Conservation (phyloP, 495 filamentous ascomycete genomes). For the Aspergillus egyptiacus region DNA sequence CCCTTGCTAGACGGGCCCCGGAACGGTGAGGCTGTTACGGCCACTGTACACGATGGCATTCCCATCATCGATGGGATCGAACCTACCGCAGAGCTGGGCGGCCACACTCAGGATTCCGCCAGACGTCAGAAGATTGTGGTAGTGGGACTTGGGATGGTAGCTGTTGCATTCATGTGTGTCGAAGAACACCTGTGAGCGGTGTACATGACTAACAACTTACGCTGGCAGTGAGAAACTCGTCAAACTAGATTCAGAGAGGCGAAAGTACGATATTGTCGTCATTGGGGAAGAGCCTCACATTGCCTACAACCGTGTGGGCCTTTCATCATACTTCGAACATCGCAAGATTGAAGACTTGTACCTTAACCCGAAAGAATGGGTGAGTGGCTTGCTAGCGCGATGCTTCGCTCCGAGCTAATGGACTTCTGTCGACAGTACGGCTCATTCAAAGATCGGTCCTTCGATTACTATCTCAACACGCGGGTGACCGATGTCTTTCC, state of each 20-base stretch:
- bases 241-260: conserved; percentile 70
- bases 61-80: conserved; percentile 6
- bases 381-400: conserved; percentile 25
- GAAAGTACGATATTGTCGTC: conserved; percentile 80
- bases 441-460: conserved; percentile 53
- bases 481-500: conserved; percentile 66
- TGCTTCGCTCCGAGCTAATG: background rate
- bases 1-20: conserved; percentile 31
- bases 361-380: conserved; percentile 86
- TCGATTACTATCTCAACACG: conserved; percentile 83
- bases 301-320: conserved; percentile 93
- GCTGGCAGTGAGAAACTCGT: conserved; percentile 72
- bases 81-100: background rate
- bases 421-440: conserved; percentile 31
- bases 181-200: background rate
- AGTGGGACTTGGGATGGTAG: conserved; percentile 93
- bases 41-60: conserved; percentile 14
- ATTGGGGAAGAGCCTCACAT: conserved; percentile 90
- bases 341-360: conserved; percentile 86
- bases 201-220: background rate
- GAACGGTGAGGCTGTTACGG: conserved; percentile 26
- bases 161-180: conserved; percentile 83
- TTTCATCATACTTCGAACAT: conserved; percentile 90
- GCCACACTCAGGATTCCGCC: conserved; percentile 1
- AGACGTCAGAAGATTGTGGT: conserved; percentile 69